These are phyloP conservation scores for Effrenium voratum DNA, from an alignment of 73 alveolate genomes.

Conservation along the genomic window DNA sequence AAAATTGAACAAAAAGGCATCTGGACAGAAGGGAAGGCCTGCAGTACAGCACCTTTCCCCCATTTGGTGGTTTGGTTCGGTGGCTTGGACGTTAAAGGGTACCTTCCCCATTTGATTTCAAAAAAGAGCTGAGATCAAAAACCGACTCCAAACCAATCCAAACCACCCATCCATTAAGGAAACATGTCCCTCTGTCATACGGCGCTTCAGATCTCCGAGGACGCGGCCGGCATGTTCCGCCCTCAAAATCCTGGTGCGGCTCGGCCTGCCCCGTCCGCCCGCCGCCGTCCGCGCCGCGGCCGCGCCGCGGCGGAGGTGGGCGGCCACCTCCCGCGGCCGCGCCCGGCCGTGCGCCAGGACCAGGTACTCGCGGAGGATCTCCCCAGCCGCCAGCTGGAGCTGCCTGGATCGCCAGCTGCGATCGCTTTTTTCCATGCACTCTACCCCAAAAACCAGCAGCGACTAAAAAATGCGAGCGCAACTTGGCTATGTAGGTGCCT, in stretches of 20 bases:
- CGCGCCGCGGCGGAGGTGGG: background rate
- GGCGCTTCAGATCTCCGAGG: background rate
- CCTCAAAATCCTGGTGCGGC: background rate
- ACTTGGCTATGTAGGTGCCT: no score
- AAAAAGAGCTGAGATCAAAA: background rate
- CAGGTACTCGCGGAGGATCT: slow-evolving; percentile 41
- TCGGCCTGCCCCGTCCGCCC: slow-evolving; percentile 54
- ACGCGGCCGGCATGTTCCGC: background rate
- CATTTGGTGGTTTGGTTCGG: no score
- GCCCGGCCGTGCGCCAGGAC: slow-evolving; percentile 42
- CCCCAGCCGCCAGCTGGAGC: slow-evolving; percentile 70
- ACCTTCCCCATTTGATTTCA: background rate
- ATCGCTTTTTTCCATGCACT: no score
- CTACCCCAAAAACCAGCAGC: no score
- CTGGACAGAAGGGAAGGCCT: no score
- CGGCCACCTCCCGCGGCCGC: slow-evolving; percentile 2
- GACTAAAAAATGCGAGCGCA: no score
- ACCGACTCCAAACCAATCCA: background rate
- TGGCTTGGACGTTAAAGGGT: no score
- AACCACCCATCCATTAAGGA: no score
- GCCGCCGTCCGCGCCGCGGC: background rate
- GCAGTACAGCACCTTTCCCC: no score
- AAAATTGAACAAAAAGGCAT: no score
- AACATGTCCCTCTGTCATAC: background rate
- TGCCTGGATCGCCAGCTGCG: no score